phyloP scores from a whole-genome alignment of 306 rosid species.

The Dryas alaskensis region DNA sequence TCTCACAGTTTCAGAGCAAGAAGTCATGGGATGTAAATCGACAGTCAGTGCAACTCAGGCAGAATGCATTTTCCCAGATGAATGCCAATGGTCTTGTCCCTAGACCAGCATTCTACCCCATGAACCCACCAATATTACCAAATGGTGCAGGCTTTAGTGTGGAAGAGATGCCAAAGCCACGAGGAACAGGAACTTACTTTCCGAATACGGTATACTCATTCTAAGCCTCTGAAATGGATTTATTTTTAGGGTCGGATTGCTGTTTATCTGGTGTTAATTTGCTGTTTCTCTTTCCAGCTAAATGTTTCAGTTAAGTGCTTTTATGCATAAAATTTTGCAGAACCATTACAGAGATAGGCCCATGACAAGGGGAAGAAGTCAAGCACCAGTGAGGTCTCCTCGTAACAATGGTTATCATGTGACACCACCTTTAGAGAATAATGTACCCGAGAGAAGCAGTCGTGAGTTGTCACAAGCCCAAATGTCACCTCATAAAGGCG shows the following conservation, averaged over 20 bases:
- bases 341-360: conserved; percentile 51
- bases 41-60: conserved; percentile 31
- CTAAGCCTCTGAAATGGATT: conserved; percentile 21
- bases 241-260: neutral
- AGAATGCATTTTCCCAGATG: conserved; percentile 30
- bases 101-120: conserved; percentile 32
- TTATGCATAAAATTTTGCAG: conserved; percentile 34
- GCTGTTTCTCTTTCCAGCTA: conserved; percentile 12
- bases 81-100: conserved; percentile 34
- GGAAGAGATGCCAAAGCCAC: conserved; percentile 48
- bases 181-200: conserved; percentile 57
- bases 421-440: conserved; percentile 29
- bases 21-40: conserved; percentile 43
- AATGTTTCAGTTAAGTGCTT: conserved; percentile 20
- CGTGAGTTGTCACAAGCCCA: conserved; percentile 34
- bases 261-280: neutral
- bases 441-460: conserved; percentile 32
- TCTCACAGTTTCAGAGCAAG: conserved; percentile 30
- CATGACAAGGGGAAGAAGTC: conserved; percentile 47
- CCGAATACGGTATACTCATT: conserved; percentile 48
- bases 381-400: conserved; percentile 40
- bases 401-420: conserved; percentile 35
- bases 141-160: conserved; percentile 32
- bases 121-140: conserved; percentile 31
- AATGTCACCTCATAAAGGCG: conserved; percentile 24